phyloP scores from a whole-genome alignment of 495 filamentous ascomycete species.

The Clohesyomyces aquaticus region DNA sequence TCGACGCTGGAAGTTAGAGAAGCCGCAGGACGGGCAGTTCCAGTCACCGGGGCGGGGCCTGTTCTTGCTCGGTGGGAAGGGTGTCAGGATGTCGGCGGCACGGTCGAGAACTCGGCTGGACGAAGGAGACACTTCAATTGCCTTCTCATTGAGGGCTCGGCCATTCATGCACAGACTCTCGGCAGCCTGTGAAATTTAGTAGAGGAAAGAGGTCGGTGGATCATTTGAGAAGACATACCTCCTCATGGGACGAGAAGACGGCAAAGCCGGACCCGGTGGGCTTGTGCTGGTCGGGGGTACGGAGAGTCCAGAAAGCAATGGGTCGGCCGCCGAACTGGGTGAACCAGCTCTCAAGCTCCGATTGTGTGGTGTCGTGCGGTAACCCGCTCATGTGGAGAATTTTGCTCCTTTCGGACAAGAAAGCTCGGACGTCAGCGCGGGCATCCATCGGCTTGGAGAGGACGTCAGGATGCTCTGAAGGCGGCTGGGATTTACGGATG shows the following conservation, averaged over 20 bases:
- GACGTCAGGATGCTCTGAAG: slow-evolving; percentile 90
- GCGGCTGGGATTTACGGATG: slow-evolving; percentile 92
- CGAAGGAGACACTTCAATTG: slow-evolving; percentile 95
- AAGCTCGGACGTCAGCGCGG: slow-evolving; percentile 93
- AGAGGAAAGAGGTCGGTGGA: not conserved
- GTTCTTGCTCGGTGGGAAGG: slow-evolving; percentile 98
- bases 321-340: slow-evolving; percentile 97
- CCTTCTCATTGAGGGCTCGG: slow-evolving; percentile 95
- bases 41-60: slow-evolving; percentile 95
- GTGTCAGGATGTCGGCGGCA: slow-evolving; percentile 90
- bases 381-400: slow-evolving; percentile 96
- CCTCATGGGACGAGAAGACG: slow-evolving; percentile 97
- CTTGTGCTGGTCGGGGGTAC: slow-evolving; percentile 98
- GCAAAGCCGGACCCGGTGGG: slow-evolving; percentile 96
- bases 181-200: slow-evolving; percentile 55
- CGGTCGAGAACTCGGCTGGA: slow-evolving; percentile 95
- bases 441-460: slow-evolving; percentile 95
- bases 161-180: slow-evolving; percentile 99
- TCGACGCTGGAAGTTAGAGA: slow-evolving; percentile 94
- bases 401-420: slow-evolving; percentile 93
- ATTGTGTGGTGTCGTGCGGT: slow-evolving; percentile 97
- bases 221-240: slow-evolving; percentile 65
- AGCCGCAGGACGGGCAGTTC: slow-evolving; percentile 94
- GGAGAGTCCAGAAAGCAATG: slow-evolving; percentile 99
- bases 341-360: slow-evolving; percentile 98